Base-by-base conservation (phyloP, 306 rosid genomes). In the peach (Prunus persica) region DNA sequence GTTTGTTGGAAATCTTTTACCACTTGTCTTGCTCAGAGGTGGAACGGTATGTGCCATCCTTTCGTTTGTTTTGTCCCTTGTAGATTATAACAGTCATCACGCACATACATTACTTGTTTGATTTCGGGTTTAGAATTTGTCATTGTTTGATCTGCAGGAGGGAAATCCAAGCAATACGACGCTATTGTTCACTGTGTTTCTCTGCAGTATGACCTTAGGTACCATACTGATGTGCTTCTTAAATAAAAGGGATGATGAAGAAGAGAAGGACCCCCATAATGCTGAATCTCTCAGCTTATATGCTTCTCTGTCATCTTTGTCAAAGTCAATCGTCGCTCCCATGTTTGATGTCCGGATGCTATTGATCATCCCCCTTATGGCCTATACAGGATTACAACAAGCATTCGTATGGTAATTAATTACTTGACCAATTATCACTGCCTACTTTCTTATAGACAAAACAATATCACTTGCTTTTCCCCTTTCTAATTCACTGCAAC, bases 341-440 rank as follows among this genome's bases (percentile, higher is more conserved):
- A 57, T 95, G 76, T 71, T 84, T 69, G 91, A 87, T 75, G 75
- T 52, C 55, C 85, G 90, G 85, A 95, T 92, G 97, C 80, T 92
- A 57, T 84, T 95, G 83, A 60, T 74, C 90, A 83, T 92, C 74
- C 99, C 97, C 68, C 97, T 95, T 55, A 88, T 95, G 49, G 91
- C 93, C 10, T 95, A 92, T 84, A 92, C 98, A 69, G 99, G 99
- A 72, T 87, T 95, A 77, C 97, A 92, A 70, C 96, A 89, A 77
- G 97, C 99, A 82, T 95, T 95, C 86, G 97, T 86, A 18, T 92
- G 99, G 97, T 95, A 89, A 88, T 67, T 25, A 38, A 38, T 74
- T 73, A 80, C 82, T 72, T 51, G 65, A 75, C 30, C 43, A 63
- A 81, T 56, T 78, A 70, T 70, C n/a, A 4, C 56, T 49, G 74